These are phyloP conservation scores for Pichia heedii DNA, from an alignment of 805 yeast species.

Conservation along the genomic window DNA sequence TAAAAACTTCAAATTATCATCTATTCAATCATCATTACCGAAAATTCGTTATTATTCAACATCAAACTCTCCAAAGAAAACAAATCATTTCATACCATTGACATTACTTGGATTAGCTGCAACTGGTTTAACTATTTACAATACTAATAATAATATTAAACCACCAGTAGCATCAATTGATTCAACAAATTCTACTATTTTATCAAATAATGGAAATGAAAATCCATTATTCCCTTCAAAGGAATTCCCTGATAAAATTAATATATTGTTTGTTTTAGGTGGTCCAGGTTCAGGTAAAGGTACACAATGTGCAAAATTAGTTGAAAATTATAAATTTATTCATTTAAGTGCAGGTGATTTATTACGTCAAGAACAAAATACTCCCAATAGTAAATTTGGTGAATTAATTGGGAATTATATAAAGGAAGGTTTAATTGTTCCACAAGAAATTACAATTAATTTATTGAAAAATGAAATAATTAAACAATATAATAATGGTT, in stretches of 20 bases:
- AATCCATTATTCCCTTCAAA: constrained; percentile 7
- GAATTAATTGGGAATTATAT: constrained; percentile 76
- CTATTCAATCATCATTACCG: background rate
- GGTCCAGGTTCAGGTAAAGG: constrained; percentile 99
- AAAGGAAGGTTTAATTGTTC: constrained; percentile 85
- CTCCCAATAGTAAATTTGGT: constrained; percentile 78
- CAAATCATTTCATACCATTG: constrained; percentile 20
- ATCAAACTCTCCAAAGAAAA: constrained; percentile 1
- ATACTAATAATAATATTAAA: constrained; percentile 20
- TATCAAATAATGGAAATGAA: too few relatives aligned
- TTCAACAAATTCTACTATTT: constrained; percentile 29
- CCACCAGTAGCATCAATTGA: constrained; percentile 29
- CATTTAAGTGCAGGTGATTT: constrained; percentile 97
- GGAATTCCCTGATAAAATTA: constrained; percentile 28
- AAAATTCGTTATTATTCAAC: constrained; percentile 5
- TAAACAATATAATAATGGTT: constrained; percentile 40
- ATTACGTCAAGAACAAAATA: constrained; percentile 81
- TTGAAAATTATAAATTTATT: constrained; percentile 68
- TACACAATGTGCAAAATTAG: constrained; percentile 86
- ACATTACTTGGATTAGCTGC: constrained; percentile 23
- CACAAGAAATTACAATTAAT: constrained; percentile 85
- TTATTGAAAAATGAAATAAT: constrained; percentile 72
- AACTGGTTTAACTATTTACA: constrained; percentile 26
- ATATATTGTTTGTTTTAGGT: constrained; percentile 85
- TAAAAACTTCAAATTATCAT: too few relatives aligned